Base-by-base conservation (phyloP, 805 yeast genomes). In the Wickerhamomyces mucosus region DNA sequence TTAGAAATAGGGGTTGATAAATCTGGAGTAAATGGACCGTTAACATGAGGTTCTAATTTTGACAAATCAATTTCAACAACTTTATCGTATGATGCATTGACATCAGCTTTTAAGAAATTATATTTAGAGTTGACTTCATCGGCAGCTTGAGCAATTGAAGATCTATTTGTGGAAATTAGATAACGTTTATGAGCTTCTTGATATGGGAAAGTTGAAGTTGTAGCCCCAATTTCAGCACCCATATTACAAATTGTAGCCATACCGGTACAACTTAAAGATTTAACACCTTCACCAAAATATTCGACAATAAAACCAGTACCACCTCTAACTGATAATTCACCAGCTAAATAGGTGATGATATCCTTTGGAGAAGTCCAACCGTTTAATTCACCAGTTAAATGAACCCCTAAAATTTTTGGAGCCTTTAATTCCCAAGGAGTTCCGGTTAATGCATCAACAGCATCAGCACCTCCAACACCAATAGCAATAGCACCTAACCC, bases 401-500 rank as follows among this genome's bases (percentile, higher is more conserved):
- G 81, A 48, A 92, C 95, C 61, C 98, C 98, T 43, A 92, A 65
- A 26, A 86, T 66, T 63, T 84, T 84, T 47, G 98, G 98, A 34
- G 97, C 97, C 67, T 88, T 88, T 59, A 92, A 73, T 65, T 92
- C 98, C 98, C 98, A 92, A 36, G 98, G 96, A 19, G 92, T 79
- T 43, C 92, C 95, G 27, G 97, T 86, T 53, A 92, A 65, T 31
- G 92, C 98, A 60, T 92, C 98, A 34, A 92, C 98, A 25, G 98
- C 98, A 63, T 92, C 98, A 34, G 98, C 98, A 68, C 98, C 98
- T 63, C 98, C 98, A 25, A 92, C 98, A 64, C 98, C 98, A 56
- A 92, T 92, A 50, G 98, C 97, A 45, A 89, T 78, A 45, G 95
- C 95, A 56, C 98, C 98, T 41, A 92, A 66, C 45, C 98, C 98